Percentiles rank a stretch among this genome's conserved stretches.
phyloP scores from a whole-genome alignment of 2,329 filamentous ascomycete species.

The Paecilomyces formosus region DNA sequence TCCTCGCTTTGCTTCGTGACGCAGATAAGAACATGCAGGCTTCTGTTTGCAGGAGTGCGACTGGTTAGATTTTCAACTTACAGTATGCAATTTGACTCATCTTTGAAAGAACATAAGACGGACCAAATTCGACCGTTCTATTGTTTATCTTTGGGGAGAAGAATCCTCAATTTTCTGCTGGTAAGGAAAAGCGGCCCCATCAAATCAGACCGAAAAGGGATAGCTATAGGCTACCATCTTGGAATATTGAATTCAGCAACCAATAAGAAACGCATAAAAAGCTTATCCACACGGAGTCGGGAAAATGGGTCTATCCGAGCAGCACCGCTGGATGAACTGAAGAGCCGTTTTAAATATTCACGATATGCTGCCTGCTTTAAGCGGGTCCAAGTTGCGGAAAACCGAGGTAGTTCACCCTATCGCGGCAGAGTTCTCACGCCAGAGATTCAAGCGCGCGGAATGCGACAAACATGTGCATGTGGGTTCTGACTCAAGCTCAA shows the following conservation, averaged over 20 bases:
- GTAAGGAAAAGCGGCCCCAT: neutral
- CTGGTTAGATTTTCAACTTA: no score
- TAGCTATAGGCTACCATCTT: neutral
- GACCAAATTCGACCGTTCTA: no score
- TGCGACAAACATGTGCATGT: no score
- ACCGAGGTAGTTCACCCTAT: neutral
- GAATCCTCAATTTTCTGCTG: neutral
- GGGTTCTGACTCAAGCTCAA: no score
- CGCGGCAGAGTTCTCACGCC: no score
- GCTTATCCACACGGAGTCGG: neutral
- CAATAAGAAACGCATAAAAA: neutral
- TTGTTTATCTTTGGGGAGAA: neutral
- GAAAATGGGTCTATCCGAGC: neutral
- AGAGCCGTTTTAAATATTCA: neutral
- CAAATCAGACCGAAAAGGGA: neutral
- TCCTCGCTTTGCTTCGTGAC: no score
- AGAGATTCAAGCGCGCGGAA: no score
- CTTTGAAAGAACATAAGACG: no score
- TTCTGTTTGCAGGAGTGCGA: no score
- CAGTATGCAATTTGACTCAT: no score
- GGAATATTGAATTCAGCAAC: neutral
- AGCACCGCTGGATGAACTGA: no score
- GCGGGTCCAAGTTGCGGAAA: neutral
- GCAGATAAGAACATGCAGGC: no score
- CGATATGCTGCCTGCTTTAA: neutral